Evolutionary conservation across 371 early-diverging fungal genomes (phyloP).

Genomic region (Mortierella sp.): DNA sequence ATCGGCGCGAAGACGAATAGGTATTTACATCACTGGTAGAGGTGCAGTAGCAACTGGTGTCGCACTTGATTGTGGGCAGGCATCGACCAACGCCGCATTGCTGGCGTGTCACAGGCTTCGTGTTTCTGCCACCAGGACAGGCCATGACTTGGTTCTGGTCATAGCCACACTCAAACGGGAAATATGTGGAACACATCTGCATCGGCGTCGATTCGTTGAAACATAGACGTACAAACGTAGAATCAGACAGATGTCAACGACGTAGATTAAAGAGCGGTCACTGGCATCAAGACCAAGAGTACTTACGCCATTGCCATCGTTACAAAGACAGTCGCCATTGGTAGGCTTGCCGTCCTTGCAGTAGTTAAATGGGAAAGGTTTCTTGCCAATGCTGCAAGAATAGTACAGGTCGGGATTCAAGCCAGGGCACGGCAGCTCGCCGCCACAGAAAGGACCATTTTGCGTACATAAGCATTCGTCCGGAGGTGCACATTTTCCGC

Average conservation of each 20-base stretch:
- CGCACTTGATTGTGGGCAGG: conserved; percentile 1
- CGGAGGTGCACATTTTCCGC: conserved; percentile 5
- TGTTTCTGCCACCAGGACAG: conserved; percentile 4
- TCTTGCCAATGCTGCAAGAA: conserved; percentile 2
- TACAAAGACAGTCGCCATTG: conserved; percentile 16
- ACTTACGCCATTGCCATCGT: conserved; percentile 17
- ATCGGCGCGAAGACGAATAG: not conserved
- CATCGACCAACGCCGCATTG: conserved; percentile 26
- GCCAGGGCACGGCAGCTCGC: conserved; percentile 12
- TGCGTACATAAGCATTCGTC: conserved; percentile 5
- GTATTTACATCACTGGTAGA: conserved; percentile 4
- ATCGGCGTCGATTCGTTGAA: not conserved
- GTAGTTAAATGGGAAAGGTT: conserved; percentile 8
- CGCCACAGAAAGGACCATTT: conserved; percentile 21
- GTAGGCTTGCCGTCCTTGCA: conserved; percentile 14
- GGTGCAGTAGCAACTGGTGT: conserved; percentile 2
- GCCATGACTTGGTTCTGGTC: conserved; percentile 13
- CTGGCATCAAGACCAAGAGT: not conserved
- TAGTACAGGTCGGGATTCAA: conserved; percentile 13
- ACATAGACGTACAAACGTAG: no score
- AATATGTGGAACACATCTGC: conserved; percentile 26
- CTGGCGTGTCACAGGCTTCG: not conserved
- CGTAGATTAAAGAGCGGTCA: no score
- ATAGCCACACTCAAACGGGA: conserved; percentile 28
- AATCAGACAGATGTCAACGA: no score